phyloP scores from a whole-genome alignment of 2,329 filamentous ascomycete species.

The Ophiostoma tasmaniense region DNA sequence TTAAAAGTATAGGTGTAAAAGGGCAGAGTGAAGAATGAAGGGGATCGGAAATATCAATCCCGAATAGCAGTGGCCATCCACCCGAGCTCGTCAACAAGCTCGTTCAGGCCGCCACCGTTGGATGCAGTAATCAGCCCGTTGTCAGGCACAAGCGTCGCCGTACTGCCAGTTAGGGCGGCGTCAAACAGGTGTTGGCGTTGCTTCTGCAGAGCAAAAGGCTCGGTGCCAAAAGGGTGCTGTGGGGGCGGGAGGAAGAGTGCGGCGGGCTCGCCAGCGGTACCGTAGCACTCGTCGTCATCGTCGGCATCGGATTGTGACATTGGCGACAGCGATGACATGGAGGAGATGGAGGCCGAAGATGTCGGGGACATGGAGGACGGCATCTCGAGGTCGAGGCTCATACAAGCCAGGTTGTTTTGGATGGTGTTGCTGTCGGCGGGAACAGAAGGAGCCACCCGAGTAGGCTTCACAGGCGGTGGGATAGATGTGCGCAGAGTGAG shows the following conservation, averaged over 20 bases:
- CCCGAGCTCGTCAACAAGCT: slow-evolving; percentile 37
- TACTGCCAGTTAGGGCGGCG: slow-evolving; percentile 21
- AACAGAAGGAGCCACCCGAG: background rate
- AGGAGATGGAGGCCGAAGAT: slow-evolving; percentile 13
- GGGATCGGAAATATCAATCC: slow-evolving; percentile 15
- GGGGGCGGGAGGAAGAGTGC: slow-evolving; percentile 10
- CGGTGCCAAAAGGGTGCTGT: background rate
- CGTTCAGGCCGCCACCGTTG: slow-evolving; percentile 25
- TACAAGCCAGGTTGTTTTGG: slow-evolving; percentile 22
- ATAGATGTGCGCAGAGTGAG: slow-evolving; percentile 6
- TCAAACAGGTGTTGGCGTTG: slow-evolving; percentile 25
- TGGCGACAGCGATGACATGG: slow-evolving; percentile 11
- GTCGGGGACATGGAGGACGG: slow-evolving; percentile 9
- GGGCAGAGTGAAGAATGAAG: background rate
- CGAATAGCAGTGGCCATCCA: slow-evolving; percentile 45
- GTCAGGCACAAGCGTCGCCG: slow-evolving; percentile 26
- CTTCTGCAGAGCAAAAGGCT: background rate
- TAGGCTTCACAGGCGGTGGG: slow-evolving; percentile 15
- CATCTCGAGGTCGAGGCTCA: slow-evolving; percentile 13
- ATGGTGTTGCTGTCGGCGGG: slow-evolving; percentile 13
- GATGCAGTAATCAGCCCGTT: slow-evolving; percentile 22
- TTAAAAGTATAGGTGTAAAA: background rate
- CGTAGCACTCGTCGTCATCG: slow-evolving; percentile 9
- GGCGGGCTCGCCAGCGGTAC: background rate
- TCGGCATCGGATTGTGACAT: slow-evolving; percentile 8